phyloP scores from a whole-genome alignment of 108 stramenopile genomes.

The Halocafeteria seosinensis region DNA sequence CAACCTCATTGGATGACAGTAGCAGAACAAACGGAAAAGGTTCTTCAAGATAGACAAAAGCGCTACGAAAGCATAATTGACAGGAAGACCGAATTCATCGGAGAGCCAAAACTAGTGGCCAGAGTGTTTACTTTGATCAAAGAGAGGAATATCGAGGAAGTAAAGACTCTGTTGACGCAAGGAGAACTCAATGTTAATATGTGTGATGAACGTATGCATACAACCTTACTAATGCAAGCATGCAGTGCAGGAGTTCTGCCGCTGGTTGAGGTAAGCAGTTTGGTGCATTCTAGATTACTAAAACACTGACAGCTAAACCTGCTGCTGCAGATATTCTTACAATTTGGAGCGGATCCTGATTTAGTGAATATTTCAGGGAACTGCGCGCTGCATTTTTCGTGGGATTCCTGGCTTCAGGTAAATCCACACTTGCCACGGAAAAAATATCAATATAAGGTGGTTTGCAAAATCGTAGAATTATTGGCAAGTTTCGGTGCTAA shows the following conservation, averaged over 20 bases:
- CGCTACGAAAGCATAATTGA: not conserved
- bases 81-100: not conserved
- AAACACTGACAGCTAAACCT: not conserved
- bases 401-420: not conserved
- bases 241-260: not conserved
- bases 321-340: not conserved
- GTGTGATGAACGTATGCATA: not conserved
- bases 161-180: not conserved
- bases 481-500: not conserved
- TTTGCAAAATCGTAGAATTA: not conserved
- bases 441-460: not conserved
- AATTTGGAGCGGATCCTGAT: not conserved
- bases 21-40: not conserved
- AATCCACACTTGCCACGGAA: not conserved
- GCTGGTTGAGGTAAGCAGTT: not conserved
- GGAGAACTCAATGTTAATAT: not conserved
- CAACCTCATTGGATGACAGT: not conserved
- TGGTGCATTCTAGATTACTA: not conserved
- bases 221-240: not conserved
- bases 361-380: not conserved
- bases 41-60: not conserved
- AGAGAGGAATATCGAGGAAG: not conserved
- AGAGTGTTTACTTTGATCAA: not conserved
- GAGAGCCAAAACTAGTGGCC: not conserved
- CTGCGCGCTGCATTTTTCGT: not conserved